Percentiles rank a stretch among this genome's conserved stretches.
phyloP scores from a whole-genome alignment of 352 stramenopile species.

The Globisporangium parvum region DNA sequence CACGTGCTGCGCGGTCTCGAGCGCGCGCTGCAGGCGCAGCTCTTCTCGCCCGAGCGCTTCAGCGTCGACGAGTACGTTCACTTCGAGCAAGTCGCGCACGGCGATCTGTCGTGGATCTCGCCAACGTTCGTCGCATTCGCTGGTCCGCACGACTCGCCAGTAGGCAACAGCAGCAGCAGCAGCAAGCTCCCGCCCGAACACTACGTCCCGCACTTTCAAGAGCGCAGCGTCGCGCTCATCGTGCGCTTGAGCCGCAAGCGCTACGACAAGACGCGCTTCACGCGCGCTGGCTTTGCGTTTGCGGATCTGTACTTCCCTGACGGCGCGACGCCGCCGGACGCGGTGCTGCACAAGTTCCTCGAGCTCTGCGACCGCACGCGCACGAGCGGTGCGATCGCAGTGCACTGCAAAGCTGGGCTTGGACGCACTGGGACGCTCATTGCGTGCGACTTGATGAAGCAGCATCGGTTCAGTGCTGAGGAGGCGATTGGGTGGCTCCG shows the following conservation, averaged over 20 bases:
- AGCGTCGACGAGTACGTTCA: constrained; percentile 17
- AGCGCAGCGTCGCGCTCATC: constrained; percentile 30
- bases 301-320: constrained; percentile 92
- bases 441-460: constrained; percentile 93
- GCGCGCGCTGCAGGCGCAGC: constrained; percentile 62
- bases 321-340: constrained; percentile 77
- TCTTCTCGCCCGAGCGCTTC: constrained; percentile 66
- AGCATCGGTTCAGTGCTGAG: constrained; percentile 85
- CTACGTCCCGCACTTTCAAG: constrained; percentile 20
- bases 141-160: constrained; percentile 36
- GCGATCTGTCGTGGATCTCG: constrained; percentile 30
- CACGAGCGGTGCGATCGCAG: constrained; percentile 67
- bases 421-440: constrained; percentile 94
- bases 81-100: constrained; percentile 16
- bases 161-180: constrained; percentile 1
- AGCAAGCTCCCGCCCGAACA: constrained; percentile 22
- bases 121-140: constrained; percentile 23
- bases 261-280: constrained; percentile 88
- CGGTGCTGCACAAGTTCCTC: constrained; percentile 73
- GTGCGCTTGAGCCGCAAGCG: constrained; percentile 92
- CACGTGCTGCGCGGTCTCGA: constrained; percentile 25
- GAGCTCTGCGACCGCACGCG: constrained; percentile 36
- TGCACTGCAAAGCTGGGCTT: constrained; percentile 96
- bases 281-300: constrained; percentile 78
- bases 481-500: constrained; percentile 92